phyloP scores from a whole-genome alignment of 2,329 filamentous ascomycete species.

The Colletotrichum endophyticum region DNA sequence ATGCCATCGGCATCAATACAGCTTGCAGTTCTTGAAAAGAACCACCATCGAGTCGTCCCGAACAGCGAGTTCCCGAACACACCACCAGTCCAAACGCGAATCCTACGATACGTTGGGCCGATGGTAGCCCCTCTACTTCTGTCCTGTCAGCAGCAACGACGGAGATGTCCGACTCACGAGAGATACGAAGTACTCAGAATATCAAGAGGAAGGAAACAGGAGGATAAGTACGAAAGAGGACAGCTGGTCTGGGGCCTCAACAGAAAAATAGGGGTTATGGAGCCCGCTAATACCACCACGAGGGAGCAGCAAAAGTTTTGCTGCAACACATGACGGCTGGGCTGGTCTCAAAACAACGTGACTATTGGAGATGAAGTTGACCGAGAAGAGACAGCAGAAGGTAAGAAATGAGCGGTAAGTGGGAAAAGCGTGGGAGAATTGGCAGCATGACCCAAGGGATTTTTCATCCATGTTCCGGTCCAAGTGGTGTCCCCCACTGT shows the following conservation, averaged over 20 bases:
- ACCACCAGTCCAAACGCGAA: background rate
- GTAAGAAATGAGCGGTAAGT: constrained; percentile 11
- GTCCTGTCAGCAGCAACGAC: accelerated
- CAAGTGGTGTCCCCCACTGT: background rate
- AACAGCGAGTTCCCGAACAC: background rate
- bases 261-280: background rate
- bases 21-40: background rate
- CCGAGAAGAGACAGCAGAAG: background rate
- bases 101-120: background rate
- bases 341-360: background rate
- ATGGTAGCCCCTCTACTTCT: background rate
- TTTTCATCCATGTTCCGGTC: background rate
- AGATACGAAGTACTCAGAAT: background rate
- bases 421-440: background rate
- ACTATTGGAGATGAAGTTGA: background rate
- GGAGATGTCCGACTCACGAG: background rate
- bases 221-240: background rate
- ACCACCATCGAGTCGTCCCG: background rate
- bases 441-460: background rate
- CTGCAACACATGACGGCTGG: background rate
- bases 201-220: background rate
- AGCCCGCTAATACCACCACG: background rate
- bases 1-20: background rate
- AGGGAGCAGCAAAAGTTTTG: background rate
- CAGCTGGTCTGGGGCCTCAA: background rate